Percentiles rank a stretch among this genome's conserved stretches.
Conservation (phyloP, 306 rosid species). For the Fragaria iinumae region DNA sequence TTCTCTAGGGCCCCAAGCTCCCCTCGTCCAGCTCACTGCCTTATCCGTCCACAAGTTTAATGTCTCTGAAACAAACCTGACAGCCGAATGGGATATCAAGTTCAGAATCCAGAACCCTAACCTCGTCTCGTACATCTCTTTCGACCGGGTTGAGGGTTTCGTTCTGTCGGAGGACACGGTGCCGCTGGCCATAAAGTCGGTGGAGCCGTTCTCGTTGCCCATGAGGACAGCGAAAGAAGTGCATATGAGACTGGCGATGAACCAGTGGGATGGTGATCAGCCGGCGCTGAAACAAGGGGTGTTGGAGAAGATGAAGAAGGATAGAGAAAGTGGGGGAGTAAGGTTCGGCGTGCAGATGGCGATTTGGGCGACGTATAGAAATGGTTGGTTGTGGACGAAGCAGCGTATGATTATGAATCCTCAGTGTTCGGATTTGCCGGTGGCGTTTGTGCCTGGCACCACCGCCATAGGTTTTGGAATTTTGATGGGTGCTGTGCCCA, state of each 20-base stretch:
- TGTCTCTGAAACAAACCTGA: slow-evolving; percentile 2
- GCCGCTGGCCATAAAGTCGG: not conserved
- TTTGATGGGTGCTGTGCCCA: slow-evolving; percentile 6
- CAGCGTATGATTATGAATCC: slow-evolving; percentile 14
- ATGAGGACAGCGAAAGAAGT: not conserved
- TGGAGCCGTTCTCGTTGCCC: not conserved
- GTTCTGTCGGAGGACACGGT: slow-evolving; percentile 7
- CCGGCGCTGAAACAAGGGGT: slow-evolving; percentile 16
- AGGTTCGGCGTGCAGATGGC: slow-evolving; percentile 10
- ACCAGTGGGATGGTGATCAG: slow-evolving; percentile 9
- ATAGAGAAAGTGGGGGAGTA: not conserved
- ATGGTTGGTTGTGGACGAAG: not conserved
- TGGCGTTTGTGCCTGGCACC: slow-evolving; percentile 15
- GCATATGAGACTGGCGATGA: not conserved
- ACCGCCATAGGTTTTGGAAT: slow-evolving; percentile 14
- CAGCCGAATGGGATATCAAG: slow-evolving; percentile 15
- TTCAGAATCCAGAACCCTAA: slow-evolving; percentile 3
- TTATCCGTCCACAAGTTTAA: slow-evolving; percentile 6
- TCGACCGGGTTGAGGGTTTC: not conserved
- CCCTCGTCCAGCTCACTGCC: not conserved
- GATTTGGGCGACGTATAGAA: slow-evolving; percentile 7
- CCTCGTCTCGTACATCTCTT: not conserved
- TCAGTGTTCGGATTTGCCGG: slow-evolving; percentile 9
- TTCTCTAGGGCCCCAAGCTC: slow-evolving; percentile 1
- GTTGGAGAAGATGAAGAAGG: slow-evolving; percentile 7